Base-by-base conservation (phyloP, 768 basidiomycete genomes). In the Gymnopilus dilepis region DNA sequence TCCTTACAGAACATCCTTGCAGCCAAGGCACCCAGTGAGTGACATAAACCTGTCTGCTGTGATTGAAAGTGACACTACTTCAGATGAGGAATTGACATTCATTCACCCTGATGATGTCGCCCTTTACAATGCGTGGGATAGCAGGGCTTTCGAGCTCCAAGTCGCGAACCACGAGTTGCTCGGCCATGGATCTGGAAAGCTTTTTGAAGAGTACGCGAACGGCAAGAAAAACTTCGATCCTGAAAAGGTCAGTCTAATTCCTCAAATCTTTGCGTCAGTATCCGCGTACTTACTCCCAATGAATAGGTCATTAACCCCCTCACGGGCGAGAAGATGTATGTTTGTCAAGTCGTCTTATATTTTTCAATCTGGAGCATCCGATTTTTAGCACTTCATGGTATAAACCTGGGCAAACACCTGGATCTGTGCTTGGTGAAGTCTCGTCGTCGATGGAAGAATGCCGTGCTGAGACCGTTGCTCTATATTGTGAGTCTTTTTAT, bases 361-460 rank as follows among this genome's bases (percentile, higher is more conserved):
- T 22, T 50, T 19, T 28, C 43, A 33, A n/a, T 42, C 33, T 60
- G 33, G 28, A 51, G 22, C 26, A 38, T 50, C 61, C 15, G 54
- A 31, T 26, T 58, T 42, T 6, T 47, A 94, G 91, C 57, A 81
- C 84, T 3, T 88, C 90, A 15, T 95, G 94, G 94, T 96, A 96
- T 74, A 91, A 91, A 71, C 84, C 90, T 33, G 94, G 94, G 7
- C 94, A 94, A 73, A 93, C 90, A 0, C 84, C 92, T 38, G 90
- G 86, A 51, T 87, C 92, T 9, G 88, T 94, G 1, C 80, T 96
- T 1, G 94, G 94, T 0, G 90, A 94, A 62, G 90, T 94, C 7
- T 94, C 92, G 3, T 94, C 93, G 0, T 95, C 94, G 1, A 86
- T 95, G 85, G 94, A 95, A 74, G 94, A 95, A 77, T 95, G 94